These are phyloP conservation scores for Chlorella sp. DNA, from an alignment of 139 green algal species.

Conservation along the genomic window DNA sequence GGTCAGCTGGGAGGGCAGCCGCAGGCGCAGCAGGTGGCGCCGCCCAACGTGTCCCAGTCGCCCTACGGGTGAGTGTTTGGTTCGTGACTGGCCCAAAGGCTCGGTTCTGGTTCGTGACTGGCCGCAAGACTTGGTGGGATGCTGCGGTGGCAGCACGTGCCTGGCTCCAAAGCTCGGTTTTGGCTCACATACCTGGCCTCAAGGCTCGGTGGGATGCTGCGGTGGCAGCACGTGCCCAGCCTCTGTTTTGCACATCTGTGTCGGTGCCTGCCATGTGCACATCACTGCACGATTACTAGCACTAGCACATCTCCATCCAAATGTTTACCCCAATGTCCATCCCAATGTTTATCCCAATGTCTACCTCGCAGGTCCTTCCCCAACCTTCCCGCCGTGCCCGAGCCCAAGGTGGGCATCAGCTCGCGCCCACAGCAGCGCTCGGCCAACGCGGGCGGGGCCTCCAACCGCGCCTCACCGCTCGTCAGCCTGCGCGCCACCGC, in stretches of 20 bases:
- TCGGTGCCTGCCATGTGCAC: not conserved
- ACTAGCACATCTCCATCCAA: not conserved
- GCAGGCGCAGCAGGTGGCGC: constrained; percentile 1
- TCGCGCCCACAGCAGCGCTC: constrained; percentile 27
- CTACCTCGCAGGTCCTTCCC: constrained; percentile 16
- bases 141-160: not conserved
- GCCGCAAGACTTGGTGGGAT: not conserved
- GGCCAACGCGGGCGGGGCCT: constrained; percentile 15
- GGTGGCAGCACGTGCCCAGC: not conserved
- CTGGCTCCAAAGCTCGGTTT: not conserved
- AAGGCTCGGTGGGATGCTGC: not conserved
- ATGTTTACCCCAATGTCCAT: not conserved
- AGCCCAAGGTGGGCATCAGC: constrained; percentile 66
- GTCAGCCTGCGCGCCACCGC: constrained; percentile 48
- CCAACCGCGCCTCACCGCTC: constrained; percentile 33
- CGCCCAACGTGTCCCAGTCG: constrained; percentile 23
- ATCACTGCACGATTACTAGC: not conserved
- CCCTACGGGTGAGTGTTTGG: constrained; percentile 26
- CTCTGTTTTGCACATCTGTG: not conserved
- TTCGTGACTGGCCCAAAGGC: not conserved
- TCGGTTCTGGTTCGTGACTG: not conserved
- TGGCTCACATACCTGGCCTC: not conserved
- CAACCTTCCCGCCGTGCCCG: constrained; percentile 27
- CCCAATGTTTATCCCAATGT: no score
- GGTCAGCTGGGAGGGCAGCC: constrained; percentile 1